Conservation (phyloP, 2,329 filamentous ascomycete genomes). For the Cercospora zeina region DNA sequence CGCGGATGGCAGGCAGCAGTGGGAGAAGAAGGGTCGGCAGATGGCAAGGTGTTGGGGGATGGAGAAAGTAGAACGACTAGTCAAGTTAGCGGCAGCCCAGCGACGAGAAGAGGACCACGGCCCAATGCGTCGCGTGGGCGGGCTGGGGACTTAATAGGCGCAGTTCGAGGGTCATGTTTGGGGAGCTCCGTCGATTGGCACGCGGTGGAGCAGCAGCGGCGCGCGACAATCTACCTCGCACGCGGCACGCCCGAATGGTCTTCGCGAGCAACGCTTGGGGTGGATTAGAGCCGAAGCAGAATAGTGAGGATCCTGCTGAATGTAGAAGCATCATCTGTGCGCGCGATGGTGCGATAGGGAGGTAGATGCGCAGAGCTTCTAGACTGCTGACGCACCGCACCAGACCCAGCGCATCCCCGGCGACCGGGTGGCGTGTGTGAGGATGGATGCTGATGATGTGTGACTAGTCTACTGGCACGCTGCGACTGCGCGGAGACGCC, state of each 20-base stretch:
- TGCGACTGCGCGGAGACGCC: no score
- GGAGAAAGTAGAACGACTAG: constrained; percentile 2
- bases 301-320: constrained; percentile 15
- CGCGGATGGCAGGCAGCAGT: background rate
- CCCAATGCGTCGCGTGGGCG: constrained; percentile 9
- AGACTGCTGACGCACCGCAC: constrained; percentile 15
- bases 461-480: no score
- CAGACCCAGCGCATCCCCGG: background rate
- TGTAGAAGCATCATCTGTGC: constrained; percentile 14
- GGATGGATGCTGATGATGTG: no score
- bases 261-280: constrained; percentile 13
- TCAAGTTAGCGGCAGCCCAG: constrained; percentile 7
- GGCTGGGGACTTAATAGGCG: constrained; percentile 17
- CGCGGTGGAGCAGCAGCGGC: constrained; percentile 12
- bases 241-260: constrained; percentile 13
- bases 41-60: constrained; percentile 11
- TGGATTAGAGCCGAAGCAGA: constrained; percentile 15
- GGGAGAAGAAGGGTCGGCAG: background rate
- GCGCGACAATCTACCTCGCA: constrained; percentile 11
- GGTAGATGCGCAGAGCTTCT: constrained; percentile 10
- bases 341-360: constrained; percentile 15
- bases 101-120: background rate
- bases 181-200: constrained; percentile 23
- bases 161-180: constrained; percentile 22
- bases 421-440: constrained; percentile 11